Percentiles rank a stretch among this genome's conserved stretches.
Conservation (phyloP, 2,329 filamentous ascomycete genomes). For the Chrysosporium keratinophilum region DNA sequence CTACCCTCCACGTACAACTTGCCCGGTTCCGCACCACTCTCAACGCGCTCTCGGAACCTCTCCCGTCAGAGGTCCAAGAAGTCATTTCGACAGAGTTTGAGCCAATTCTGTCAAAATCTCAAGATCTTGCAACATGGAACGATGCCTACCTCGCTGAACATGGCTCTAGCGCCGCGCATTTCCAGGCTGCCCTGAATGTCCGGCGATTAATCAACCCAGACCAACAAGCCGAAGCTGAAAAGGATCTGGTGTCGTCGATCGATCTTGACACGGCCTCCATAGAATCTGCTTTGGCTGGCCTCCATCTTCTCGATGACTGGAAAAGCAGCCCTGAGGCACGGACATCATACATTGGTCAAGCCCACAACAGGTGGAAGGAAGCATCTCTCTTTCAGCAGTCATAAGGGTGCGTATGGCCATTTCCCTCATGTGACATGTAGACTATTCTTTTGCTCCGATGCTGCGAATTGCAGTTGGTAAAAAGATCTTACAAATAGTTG, state of each 20-base stretch:
- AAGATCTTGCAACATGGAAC: slow-evolving; percentile 55
- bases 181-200: slow-evolving; percentile 53
- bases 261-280: slow-evolving; percentile 43
- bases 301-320: slow-evolving; percentile 44
- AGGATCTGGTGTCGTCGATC: slow-evolving; percentile 52
- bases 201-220: slow-evolving; percentile 50
- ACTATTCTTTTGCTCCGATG: not conserved
- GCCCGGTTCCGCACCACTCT: slow-evolving; percentile 58
- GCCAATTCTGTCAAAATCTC: slow-evolving; percentile 45
- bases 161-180: slow-evolving; percentile 51
- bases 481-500: not conserved
- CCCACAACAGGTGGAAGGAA: slow-evolving; percentile 33
- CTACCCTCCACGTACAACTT: slow-evolving; percentile 65
- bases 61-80: slow-evolving; percentile 55
- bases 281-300: slow-evolving; percentile 47
- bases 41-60: slow-evolving; percentile 46
- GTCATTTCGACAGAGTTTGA: slow-evolving; percentile 61
- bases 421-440: not conserved
- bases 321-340: slow-evolving; percentile 41
- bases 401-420: not conserved
- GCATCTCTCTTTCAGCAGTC: slow-evolving; percentile 27
- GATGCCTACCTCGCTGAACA: slow-evolving; percentile 54
- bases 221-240: slow-evolving; percentile 48
- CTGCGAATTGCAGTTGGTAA: not conserved
- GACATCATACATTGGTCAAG: slow-evolving; percentile 40